Evolutionary conservation across 257 asterid species (phyloP).

Genomic region (Rubia yunnanensis): DNA sequence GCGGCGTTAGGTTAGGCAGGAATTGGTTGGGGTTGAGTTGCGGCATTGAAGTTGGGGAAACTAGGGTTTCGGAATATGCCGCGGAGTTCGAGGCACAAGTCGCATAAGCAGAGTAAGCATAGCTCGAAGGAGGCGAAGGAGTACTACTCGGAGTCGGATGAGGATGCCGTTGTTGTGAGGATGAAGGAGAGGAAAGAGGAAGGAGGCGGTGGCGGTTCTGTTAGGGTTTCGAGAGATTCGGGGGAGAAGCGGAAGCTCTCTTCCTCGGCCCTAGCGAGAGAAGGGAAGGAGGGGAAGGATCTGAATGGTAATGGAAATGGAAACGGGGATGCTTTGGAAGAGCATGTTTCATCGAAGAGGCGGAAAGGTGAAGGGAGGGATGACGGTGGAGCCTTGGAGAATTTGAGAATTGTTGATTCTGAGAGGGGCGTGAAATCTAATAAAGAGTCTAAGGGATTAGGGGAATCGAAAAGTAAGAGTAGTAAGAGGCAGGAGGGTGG

Average conservation of each 20-base stretch:
- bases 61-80: slow-evolving; percentile 89
- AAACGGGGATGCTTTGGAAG: slow-evolving; percentile 64
- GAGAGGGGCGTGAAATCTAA: slow-evolving; percentile 30
- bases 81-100: slow-evolving; percentile 82
- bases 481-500: slow-evolving; percentile 60
- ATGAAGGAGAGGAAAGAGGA: slow-evolving; percentile 39
- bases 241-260: slow-evolving; percentile 87
- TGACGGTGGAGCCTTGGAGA: slow-evolving; percentile 33
- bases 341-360: slow-evolving; percentile 63
- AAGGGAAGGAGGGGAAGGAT: slow-evolving; percentile 54
- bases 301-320: slow-evolving; percentile 50
- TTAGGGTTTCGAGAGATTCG: slow-evolving; percentile 48
- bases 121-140: slow-evolving; percentile 56
- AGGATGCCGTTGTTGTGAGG: slow-evolving; percentile 38
- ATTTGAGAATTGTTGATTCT: slow-evolving; percentile 37
- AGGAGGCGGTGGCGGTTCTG: slow-evolving; percentile 40
- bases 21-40: slow-evolving; percentile 17
- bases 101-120: slow-evolving; percentile 84
- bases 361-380: slow-evolving; percentile 61
- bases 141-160: slow-evolving; percentile 76
- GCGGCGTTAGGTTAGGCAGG: slow-evolving; percentile 13
- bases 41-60: slow-evolving; percentile 14
- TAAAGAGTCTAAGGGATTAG: slow-evolving; percentile 53
- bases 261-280: slow-evolving; percentile 46
- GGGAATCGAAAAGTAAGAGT: slow-evolving; percentile 57